A percentile compares a stretch with the other conserved stretches of the same genome.
Evolutionary conservation across 2,329 filamentous ascomycete species (phyloP).

Genomic region (Hirsutella minnesotensis): DNA sequence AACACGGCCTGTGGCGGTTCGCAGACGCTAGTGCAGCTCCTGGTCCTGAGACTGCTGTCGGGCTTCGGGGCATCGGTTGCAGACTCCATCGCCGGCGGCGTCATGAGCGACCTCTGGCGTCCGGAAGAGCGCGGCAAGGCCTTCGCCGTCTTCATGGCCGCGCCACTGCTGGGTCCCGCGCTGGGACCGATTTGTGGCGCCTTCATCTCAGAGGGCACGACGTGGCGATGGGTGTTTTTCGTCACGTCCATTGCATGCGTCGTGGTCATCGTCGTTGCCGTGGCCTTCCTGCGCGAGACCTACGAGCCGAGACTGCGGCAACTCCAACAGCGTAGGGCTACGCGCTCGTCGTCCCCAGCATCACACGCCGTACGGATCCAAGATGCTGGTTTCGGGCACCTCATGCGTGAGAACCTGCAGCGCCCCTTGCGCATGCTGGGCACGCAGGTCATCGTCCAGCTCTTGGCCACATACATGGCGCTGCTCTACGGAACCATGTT

Average conservation of each 20-base stretch:
- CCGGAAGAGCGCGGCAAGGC: constrained; percentile 47
- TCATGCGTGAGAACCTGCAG: constrained; percentile 43
- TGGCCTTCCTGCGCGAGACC: constrained; percentile 50
- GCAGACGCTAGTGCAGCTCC: constrained; percentile 48
- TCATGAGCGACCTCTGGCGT: constrained; percentile 49
- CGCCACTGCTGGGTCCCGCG: constrained; percentile 45
- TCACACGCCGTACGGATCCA: constrained; percentile 22
- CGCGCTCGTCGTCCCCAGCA: background rate
- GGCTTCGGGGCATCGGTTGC: constrained; percentile 50
- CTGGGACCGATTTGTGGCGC: constrained; percentile 34
- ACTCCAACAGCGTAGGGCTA: constrained; percentile 44
- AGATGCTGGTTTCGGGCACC: background rate
- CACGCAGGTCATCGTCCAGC: constrained; percentile 52
- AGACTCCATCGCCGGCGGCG: constrained; percentile 54
- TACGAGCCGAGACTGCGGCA: constrained; percentile 49
- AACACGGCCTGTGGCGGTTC: constrained; percentile 49
- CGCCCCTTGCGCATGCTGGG: constrained; percentile 51
- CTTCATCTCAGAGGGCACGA: constrained; percentile 32
- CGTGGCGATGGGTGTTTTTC: constrained; percentile 67
- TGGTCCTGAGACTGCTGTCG: constrained; percentile 48
- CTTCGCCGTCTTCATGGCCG: constrained; percentile 51
- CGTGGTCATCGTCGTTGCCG: constrained; percentile 43
- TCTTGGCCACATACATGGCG: constrained; percentile 53
- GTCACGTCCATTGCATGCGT: constrained; percentile 51
- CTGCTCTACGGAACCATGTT: constrained; percentile 54